Percentiles rank a stretch among this genome's conserved stretches.
phyloP scores from a whole-genome alignment of 1,284 basidiomycete genomes.

The Sanghuangporus sanghuang region DNA sequence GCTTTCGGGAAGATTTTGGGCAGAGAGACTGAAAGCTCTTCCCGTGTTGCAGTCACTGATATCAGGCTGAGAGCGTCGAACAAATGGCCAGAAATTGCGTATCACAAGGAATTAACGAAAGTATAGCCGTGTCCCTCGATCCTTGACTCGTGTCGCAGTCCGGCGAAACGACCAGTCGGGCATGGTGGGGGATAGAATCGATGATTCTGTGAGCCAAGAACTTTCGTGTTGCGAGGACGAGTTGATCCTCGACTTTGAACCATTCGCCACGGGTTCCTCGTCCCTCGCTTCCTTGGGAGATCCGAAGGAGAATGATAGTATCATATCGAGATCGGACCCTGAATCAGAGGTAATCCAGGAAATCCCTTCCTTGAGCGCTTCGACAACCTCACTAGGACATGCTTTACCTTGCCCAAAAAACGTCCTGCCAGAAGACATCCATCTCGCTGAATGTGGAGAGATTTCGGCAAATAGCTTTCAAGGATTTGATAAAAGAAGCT shows the following conservation, averaged over 20 bases:
- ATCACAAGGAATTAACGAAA: conserved; percentile 44
- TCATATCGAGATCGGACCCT: conserved; percentile 44
- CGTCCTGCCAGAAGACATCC: conserved; percentile 51
- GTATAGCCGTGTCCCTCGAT: no score
- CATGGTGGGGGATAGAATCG: conserved; percentile 48
- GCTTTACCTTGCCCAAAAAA: conserved; percentile 41
- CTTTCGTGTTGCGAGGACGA: conserved; percentile 36
- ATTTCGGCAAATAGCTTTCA: conserved; percentile 59
- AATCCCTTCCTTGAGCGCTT: conserved; percentile 61
- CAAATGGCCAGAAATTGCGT: conserved; percentile 58
- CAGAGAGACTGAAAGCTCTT: conserved; percentile 37
- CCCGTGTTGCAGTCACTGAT: conserved; percentile 44
- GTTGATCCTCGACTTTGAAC: conserved; percentile 18
- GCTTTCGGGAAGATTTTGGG: conserved; percentile 25
- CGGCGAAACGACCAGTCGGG: conserved; percentile 65
- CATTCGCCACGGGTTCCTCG: conserved; percentile 26
- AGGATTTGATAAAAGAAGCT: conserved; percentile 49
- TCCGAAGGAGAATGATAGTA: conserved; percentile 61
- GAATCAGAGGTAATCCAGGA: conserved; percentile 71
- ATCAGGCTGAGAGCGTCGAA: conserved; percentile 42
- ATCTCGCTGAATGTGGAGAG: conserved; percentile 46
- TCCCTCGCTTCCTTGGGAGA: conserved; percentile 38
- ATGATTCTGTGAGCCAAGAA: conserved; percentile 65
- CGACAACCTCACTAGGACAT: conserved; percentile 62
- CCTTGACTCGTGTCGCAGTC: conserved; percentile 24